A percentile compares a stretch with the other conserved stretches of the same genome.
Evolutionary conservation across 2,329 filamentous ascomycete genomes (phyloP).

Genomic region (Aquanectria penicillioides): DNA sequence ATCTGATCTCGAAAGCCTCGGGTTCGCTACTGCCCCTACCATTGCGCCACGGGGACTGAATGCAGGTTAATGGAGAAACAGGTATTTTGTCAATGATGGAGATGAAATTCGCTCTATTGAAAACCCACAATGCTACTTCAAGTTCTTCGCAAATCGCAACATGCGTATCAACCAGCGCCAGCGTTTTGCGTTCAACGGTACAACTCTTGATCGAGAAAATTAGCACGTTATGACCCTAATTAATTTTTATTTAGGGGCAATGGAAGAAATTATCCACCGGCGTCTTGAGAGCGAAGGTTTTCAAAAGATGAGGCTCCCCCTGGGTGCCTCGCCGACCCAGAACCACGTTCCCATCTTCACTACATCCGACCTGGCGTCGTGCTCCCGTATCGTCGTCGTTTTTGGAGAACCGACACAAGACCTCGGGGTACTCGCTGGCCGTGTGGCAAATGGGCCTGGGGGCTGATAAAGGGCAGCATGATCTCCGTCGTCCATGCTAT

Average conservation of each 20-base stretch:
- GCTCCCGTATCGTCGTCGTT: conserved; percentile 75
- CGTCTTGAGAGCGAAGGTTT: conserved; percentile 73
- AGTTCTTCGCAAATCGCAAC: conserved; percentile 78
- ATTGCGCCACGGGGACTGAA: background rate
- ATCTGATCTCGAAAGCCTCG: conserved; percentile 73
- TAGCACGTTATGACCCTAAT: too few species aligned
- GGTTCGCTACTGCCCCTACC: conserved; percentile 59
- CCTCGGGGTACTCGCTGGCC: conserved; percentile 78
- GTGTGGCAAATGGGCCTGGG: conserved; percentile 69
- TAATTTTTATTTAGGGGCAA: conserved; percentile 70
- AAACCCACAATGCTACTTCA: conserved; percentile 75
- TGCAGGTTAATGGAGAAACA: conserved; percentile 44
- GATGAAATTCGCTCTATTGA: conserved; percentile 79
- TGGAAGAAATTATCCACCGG: conserved; percentile 67
- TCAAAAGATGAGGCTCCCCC: conserved; percentile 68
- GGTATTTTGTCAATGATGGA: conserved; percentile 80
- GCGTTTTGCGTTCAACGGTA: conserved; percentile 78
- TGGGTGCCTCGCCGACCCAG: conserved; percentile 55
- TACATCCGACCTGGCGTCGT: conserved; percentile 60
- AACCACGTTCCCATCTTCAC: conserved; percentile 76
- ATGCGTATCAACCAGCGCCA: conserved; percentile 81
- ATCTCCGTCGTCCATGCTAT: conserved; percentile 69
- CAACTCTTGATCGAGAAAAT: conserved; percentile 38
- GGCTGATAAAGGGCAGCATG: conserved; percentile 77
- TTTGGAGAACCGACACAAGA: conserved; percentile 79